Evolutionary conservation across 2,329 filamentous ascomycete species (phyloP), one percentile per base, ranked within the genome.

Genomic region (Xylariales sp.): DNA sequence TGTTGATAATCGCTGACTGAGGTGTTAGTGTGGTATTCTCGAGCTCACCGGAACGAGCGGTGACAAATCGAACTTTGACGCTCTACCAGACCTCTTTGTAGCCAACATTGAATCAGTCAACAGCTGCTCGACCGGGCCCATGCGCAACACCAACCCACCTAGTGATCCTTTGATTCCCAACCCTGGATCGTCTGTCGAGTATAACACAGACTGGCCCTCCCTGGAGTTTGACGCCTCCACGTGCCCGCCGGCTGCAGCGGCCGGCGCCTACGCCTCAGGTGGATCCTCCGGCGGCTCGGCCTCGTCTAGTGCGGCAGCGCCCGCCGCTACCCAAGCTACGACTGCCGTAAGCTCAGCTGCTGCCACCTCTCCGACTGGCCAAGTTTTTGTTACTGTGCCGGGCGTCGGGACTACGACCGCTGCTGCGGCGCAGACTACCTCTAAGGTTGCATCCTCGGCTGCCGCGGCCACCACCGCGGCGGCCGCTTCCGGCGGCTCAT

Each of bases 21-120:
- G n/a, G n/a, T n/a, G n/a, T n/a, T n/a, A 95, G 74, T 98, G 91
- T 51, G 88, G 85, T 0, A 79, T 87, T 0, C 61, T 95, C 33
- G 74, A 70, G 0, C 71, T 97, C 17, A 77, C 76, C 0, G 76
- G 76, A 7, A 47, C 45, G 0, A 64, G 62, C 0, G 75, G 75
- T 37, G 60, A 62, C 29, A 52, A 78, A 40, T 60, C 68, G 2
- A 76, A 76, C 47, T 75, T 83, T 44, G 57, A 76, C 27, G 59
- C 64, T 0, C 81, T 94, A 11, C 88, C 88, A 0, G 68, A 81
- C 40, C 83, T 94, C 78, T 83, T 89, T 38, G 72, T 82, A 1
- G 83, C 85, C 51, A 94, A 93, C 62, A 65, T 89, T 42, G 49
- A 37, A 12, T 59, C 54, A 6, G 52, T 47, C 21, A 71, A 72